Evolutionary conservation across 2,329 filamentous ascomycete genomes (phyloP), one percentile per base, ranked within the genome.

Genomic region (Emergomyces pasteurianus): DNA sequence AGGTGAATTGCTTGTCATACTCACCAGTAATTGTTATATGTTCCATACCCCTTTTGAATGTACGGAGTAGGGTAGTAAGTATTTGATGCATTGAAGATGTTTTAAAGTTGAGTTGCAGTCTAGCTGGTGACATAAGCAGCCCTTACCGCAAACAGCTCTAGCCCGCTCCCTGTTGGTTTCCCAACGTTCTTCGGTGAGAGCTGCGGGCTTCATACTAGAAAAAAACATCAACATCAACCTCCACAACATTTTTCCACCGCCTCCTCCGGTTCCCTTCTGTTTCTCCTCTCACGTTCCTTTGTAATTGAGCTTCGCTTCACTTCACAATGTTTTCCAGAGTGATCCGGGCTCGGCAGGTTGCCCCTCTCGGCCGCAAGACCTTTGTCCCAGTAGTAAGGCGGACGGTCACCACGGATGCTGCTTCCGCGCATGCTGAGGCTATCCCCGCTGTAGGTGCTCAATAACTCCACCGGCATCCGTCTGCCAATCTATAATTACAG

Each of bases 401-500:
- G 75, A 84, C 84, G 69, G 94, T 99, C 72, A 99, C 94, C 69
- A 97, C 94, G 68, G 88, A 97, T 79, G 94, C 94, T 67, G 94
- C 94, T 68, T 92, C 89, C 71, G 86, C 91, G 71, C 90, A 95
- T 76, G 86, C 91, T 71, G 90, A 92, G 76, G 89, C 89, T 81
- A 82, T 89, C 65, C 86, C 86, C 61, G 75, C 81, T 74, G 86
- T 88, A 80, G 68, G 81, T 70, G 67, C 54, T 9, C 50, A 9
- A 58, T 31, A 38, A 28, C 16, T 46, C 36, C 36, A 10, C 28
- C 3, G 18, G 16, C 23, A 38, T 49, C 49, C 21, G 5, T 12
- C 23, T 43, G 18, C 14, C 21, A 28, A n/a, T 47, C 10, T 31
- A 5, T 40, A 23, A 2, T n/a, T 21, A n/a, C 7, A 28, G 8